Percentiles rank a stretch among this genome's conserved stretches.
phyloP scores from a whole-genome alignment of 176 grass and related monocot species.

The Oryza rufipogon region DNA sequence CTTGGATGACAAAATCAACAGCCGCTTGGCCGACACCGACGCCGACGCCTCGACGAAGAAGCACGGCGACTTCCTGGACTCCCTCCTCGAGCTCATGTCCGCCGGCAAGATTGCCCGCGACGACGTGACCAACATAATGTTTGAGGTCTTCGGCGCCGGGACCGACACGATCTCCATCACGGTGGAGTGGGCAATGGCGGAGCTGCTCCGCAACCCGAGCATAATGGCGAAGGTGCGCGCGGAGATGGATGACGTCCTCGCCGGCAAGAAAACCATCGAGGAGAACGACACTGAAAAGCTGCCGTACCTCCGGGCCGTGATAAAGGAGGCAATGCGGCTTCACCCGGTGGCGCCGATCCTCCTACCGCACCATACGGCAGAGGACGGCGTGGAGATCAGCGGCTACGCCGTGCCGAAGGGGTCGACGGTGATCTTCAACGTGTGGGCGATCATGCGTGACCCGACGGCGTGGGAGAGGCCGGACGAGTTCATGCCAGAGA shows the following conservation, averaged over 20 bases:
- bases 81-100: background rate
- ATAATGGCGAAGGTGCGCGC: background rate
- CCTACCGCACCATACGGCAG: background rate
- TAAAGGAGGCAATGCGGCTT: background rate
- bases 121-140: slow-evolving; percentile 22
- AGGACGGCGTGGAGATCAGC: background rate
- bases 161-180: background rate
- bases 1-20: background rate
- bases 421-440: background rate
- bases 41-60: background rate
- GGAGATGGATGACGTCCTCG: background rate
- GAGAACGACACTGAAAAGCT: background rate
- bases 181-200: background rate
- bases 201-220: background rate
- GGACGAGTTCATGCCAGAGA: background rate
- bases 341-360: background rate
- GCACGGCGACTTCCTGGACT: background rate
- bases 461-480: background rate
- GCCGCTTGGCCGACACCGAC: background rate
- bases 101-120: slow-evolving; percentile 22
- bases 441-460: background rate
- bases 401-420: background rate
- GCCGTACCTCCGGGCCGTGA: background rate
- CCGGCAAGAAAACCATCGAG: background rate
- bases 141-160: slow-evolving; percentile 11